These are phyloP conservation scores for Phytomonas serpens DNA, from an alignment of 208 protist genomes.

Conservation along the genomic window DNA sequence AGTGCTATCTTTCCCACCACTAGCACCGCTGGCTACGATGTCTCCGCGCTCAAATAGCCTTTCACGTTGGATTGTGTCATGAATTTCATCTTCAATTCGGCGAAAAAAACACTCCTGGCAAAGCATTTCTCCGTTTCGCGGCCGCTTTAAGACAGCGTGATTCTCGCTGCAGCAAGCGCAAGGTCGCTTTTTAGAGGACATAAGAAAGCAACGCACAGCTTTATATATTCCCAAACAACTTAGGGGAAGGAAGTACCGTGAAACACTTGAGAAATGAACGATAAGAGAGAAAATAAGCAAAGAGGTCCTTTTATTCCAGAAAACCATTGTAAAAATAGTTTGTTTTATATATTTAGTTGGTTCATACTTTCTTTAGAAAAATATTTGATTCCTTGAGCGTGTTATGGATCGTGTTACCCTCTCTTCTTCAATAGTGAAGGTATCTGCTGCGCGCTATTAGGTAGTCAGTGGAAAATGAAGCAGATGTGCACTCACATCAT, in stretches of 20 bases:
- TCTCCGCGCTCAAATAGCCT: conserved; percentile 88
- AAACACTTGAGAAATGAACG: conserved; percentile 10
- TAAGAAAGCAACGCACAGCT: conserved; percentile 11
- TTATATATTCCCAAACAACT: neutral
- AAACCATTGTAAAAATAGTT: neutral
- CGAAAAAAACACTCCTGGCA: conserved; percentile 94
- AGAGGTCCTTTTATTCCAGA: neutral
- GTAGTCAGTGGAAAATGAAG: neutral
- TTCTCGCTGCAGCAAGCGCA: conserved; percentile 47
- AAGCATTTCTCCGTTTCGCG: conserved; percentile 82
- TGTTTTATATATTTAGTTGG: conserved; percentile 1
- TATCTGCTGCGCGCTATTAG: neutral
- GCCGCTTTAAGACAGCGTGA: conserved; percentile 78
- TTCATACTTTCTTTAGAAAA: neutral
- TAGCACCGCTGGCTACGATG: conserved; percentile 92
- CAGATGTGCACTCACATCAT: neutral
- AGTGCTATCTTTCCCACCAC: conserved; percentile 96
- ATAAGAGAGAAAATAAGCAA: conserved; percentile 9
- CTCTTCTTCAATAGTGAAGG: neutral
- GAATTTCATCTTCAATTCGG: conserved; percentile 94
- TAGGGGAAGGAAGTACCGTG: conserved; percentile 6
- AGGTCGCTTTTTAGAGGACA: conserved; percentile 38
- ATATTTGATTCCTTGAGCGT: neutral
- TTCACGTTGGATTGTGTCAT: conserved; percentile 91
- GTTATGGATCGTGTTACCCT: neutral